phyloP scores from a whole-genome alignment of 495 filamentous ascomycete species.

The Acidiella bohemica region DNA sequence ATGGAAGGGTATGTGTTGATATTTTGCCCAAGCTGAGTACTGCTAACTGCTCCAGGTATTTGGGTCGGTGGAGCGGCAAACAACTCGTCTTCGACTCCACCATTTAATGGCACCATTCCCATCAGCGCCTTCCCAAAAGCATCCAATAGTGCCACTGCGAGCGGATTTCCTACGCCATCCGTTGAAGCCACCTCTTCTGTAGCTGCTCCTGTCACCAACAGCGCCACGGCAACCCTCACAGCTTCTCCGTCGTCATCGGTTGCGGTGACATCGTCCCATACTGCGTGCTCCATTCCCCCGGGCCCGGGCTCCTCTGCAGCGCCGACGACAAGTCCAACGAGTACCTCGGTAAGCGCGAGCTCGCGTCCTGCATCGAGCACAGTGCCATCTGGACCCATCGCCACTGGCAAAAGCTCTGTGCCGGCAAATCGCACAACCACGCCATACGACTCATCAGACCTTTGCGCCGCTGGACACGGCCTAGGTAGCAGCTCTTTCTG shows the following conservation, averaged over 20 bases:
- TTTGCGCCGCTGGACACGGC: conserved; percentile 3
- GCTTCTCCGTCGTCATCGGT: not conserved
- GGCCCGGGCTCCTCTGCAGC: not conserved
- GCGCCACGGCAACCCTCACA: not conserved
- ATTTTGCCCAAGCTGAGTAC: too few relatives aligned
- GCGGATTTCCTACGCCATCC: too few relatives aligned
- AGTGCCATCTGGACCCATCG: not conserved
- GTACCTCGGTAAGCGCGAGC: not conserved
- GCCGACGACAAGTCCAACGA: not conserved
- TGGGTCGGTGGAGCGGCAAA: conserved; percentile 3
- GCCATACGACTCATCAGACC: not conserved
- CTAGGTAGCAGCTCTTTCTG: conserved; percentile 4
- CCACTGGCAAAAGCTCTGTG: not conserved
- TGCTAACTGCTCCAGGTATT: too few relatives aligned
- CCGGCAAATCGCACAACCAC: not conserved
- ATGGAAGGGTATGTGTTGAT: conserved; percentile 12
- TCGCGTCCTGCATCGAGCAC: not conserved
- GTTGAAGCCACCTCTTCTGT: too few relatives aligned
- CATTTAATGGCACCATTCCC: not conserved
- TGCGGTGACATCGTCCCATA: not conserved
- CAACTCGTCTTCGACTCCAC: not conserved
- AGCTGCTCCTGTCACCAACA: not conserved
- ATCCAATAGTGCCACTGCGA: not conserved
- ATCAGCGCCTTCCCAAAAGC: not conserved
- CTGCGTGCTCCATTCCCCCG: not conserved